Percentiles rank a stretch among this genome's conserved stretches.
These are phyloP conservation scores for Mallotus nudiflorus DNA, from an alignment of 345 rosid genomes.

Conservation along the genomic window DNA sequence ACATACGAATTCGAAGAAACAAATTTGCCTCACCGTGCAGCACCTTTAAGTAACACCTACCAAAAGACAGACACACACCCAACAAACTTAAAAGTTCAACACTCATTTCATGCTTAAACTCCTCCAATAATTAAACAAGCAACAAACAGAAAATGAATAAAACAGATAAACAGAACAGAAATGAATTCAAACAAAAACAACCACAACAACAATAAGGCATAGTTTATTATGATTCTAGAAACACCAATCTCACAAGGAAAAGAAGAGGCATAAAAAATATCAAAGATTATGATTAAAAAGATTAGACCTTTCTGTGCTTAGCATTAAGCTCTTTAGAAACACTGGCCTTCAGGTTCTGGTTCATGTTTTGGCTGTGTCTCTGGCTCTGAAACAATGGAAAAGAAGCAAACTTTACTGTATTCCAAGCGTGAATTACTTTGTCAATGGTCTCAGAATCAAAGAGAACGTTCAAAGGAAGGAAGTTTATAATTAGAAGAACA, in stretches of 20 bases:
- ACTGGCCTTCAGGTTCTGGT: conserved; percentile 46
- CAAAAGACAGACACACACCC: neutral
- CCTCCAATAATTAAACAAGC: neutral
- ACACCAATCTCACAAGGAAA: neutral
- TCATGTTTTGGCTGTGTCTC: conserved; percentile 36
- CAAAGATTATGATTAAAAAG: conserved; percentile 3
- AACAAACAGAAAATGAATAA: neutral
- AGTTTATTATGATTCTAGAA: conserved; percentile 13
- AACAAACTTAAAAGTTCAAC: neutral
- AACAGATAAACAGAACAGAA: neutral
- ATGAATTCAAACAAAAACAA: neutral
- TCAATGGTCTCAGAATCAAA: conserved; percentile 20
- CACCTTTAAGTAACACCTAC: neutral
- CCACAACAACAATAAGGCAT: neutral
- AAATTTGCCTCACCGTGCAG: neutral
- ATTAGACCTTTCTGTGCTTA: conserved; percentile 57
- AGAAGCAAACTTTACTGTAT: neutral
- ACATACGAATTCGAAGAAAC: neutral
- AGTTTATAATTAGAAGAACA: conserved; percentile 9
- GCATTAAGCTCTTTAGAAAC: conserved; percentile 63
- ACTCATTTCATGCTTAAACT: neutral
- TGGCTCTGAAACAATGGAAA: neutral
- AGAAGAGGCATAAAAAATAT: neutral
- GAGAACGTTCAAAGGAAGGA: conserved; percentile 18
- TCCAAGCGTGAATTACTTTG: neutral